phyloP scores from a whole-genome alignment of 2,329 filamentous ascomycete genomes.

The Alternaria burnsii region DNA sequence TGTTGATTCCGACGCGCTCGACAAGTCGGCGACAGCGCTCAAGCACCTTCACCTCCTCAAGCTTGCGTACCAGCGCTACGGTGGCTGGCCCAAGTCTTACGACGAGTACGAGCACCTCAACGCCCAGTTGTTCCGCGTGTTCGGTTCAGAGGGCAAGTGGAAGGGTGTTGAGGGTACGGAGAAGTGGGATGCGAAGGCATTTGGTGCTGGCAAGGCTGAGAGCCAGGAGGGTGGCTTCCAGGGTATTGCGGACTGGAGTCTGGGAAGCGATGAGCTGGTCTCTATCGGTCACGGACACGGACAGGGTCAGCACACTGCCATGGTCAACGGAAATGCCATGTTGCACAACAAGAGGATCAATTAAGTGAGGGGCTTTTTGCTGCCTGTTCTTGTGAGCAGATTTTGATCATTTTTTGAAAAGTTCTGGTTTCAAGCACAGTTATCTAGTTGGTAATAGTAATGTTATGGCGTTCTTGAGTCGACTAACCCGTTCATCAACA shows the following conservation, averaged over 20 bases:
- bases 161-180: constrained; percentile 57
- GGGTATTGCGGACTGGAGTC: constrained; percentile 45
- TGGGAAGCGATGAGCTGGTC: constrained; percentile 29
- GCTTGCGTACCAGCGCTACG: constrained; percentile 54
- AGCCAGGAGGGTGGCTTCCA: constrained; percentile 48
- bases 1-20: constrained; percentile 22
- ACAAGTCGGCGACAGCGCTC: constrained; percentile 37
- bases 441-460: background rate
- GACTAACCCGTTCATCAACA: background rate
- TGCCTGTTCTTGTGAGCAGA: background rate
- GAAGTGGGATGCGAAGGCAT: constrained; percentile 59
- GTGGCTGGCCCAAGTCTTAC: constrained; percentile 58
- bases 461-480: background rate
- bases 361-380: background rate
- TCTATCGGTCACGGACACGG: constrained; percentile 1
- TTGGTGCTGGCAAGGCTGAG: constrained; percentile 59
- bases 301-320: constrained; percentile 1
- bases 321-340: background rate
- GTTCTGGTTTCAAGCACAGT: background rate
- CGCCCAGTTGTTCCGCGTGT: constrained; percentile 55
- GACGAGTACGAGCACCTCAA: constrained; percentile 60
- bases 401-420: background rate
- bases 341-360: background rate
- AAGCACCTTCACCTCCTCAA: constrained; percentile 51
- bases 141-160: constrained; percentile 46